These are phyloP conservation scores for Cucurbita pepo DNA, from an alignment of 306 rosid species.

Conservation along the genomic window DNA sequence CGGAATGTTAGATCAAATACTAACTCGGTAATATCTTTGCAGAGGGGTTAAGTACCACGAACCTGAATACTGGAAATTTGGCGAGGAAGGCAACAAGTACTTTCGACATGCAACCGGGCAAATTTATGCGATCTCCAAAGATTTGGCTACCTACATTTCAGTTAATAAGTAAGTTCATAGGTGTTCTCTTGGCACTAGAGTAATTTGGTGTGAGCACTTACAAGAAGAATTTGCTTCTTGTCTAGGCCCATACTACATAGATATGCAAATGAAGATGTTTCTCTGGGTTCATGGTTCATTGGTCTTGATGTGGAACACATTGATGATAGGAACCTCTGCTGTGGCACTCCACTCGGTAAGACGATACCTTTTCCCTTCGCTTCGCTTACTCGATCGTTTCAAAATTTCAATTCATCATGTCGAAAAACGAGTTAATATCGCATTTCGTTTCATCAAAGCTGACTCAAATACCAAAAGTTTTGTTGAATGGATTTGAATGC, in stretches of 20 bases:
- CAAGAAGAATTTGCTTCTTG: neutral
- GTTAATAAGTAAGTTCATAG: constrained; percentile 22
- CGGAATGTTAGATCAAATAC: neutral
- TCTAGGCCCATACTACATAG: constrained; percentile 37
- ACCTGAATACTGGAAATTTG: constrained; percentile 54
- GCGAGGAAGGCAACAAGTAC: constrained; percentile 50
- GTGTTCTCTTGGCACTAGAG: neutral
- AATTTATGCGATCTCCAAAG: constrained; percentile 38
- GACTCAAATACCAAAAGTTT: neutral
- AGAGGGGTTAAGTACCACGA: constrained; percentile 43
- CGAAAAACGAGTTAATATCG: neutral
- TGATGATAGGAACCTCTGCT: constrained; percentile 43
- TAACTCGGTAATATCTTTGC: neutral
- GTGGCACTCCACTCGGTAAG: constrained; percentile 43
- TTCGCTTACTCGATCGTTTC: neutral
- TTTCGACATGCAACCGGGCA: constrained; percentile 54
- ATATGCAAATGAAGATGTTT: constrained; percentile 53
- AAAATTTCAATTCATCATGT: neutral
- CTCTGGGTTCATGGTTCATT: constrained; percentile 53
- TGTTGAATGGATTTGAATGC: neutral
- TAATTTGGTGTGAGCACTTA: neutral
- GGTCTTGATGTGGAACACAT: constrained; percentile 52
- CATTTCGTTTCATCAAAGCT: neutral
- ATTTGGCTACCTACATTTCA: constrained; percentile 45
- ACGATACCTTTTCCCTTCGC: neutral